A percentile compares a stretch with the other conserved stretches of the same genome.
Conservation (phyloP, 164 flowering plant species). For the Kalanchoe fedtschenkoi region DNA sequence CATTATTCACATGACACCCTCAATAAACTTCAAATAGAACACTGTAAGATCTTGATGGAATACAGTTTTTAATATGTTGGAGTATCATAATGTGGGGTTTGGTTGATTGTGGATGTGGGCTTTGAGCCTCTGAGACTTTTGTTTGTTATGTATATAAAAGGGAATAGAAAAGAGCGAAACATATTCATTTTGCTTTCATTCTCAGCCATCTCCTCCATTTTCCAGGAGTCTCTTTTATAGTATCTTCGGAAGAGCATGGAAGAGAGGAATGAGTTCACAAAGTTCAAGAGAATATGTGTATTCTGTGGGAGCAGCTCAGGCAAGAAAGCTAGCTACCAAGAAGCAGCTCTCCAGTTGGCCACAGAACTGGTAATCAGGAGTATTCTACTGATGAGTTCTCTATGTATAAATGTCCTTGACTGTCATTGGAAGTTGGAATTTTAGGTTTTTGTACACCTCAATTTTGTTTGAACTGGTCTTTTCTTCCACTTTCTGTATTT, state of each 20-base stretch:
- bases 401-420: background rate
- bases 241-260: background rate
- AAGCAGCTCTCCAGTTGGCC: slow-evolving; percentile 74
- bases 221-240: background rate
- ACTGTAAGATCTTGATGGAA: background rate
- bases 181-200: background rate
- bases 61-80: background rate
- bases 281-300: slow-evolving; percentile 71
- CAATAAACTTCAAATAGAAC: slow-evolving; percentile 1
- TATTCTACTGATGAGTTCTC: background rate
- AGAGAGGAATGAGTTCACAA: slow-evolving; percentile 14
- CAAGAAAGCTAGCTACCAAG: slow-evolving; percentile 66
- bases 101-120: background rate
- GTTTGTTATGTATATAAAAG: background rate
- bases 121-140: background rate
- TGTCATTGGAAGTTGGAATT: background rate
- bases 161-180: background rate
- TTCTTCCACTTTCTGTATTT: no score
- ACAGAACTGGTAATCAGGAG: slow-evolving; percentile 55
- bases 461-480: no score
- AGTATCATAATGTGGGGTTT: background rate
- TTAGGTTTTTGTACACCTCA: no score
- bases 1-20: background rate
- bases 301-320: slow-evolving; percentile 91
- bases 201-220: background rate